Evolutionary conservation across 1,139 yeast genomes (phyloP).

Genomic region (Sugiyamaella xylanicola): DNA sequence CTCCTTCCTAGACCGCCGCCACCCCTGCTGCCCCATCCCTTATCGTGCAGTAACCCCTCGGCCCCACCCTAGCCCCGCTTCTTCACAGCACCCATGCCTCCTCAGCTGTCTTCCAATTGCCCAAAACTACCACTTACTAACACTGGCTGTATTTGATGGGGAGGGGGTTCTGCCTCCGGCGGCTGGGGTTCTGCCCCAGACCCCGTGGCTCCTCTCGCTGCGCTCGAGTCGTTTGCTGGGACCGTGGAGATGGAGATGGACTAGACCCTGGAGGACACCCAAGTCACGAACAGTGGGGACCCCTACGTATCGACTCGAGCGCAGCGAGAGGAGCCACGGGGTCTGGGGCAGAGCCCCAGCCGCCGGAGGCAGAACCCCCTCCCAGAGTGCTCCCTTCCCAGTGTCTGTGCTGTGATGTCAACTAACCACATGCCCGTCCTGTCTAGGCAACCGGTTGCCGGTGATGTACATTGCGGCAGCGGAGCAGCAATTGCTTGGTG

Average conservation of each 20-base stretch:
- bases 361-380: neutral
- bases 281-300: no score
- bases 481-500: no score
- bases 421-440: neutral
- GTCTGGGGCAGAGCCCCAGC: slow-evolving; percentile 1
- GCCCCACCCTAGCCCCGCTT: neutral
- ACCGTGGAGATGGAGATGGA: no score
- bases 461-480: neutral
- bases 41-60: neutral
- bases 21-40: neutral
- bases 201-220: neutral
- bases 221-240: neutral
- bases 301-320: slow-evolving; percentile 4
- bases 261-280: no score
- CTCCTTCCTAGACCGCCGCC: neutral
- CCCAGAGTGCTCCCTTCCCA: no score
- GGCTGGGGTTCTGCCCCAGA: neutral
- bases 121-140: no score
- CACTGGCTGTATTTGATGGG: neutral
- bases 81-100: neutral
- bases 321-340: neutral
- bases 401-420: neutral
- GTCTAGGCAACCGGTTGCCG: neutral
- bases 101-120: neutral
- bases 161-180: neutral